A percentile compares a stretch with the other conserved stretches of the same genome.
Evolutionary conservation across 164 flowering plant species (phyloP).

Genomic region (Brasenia schreberi): DNA sequence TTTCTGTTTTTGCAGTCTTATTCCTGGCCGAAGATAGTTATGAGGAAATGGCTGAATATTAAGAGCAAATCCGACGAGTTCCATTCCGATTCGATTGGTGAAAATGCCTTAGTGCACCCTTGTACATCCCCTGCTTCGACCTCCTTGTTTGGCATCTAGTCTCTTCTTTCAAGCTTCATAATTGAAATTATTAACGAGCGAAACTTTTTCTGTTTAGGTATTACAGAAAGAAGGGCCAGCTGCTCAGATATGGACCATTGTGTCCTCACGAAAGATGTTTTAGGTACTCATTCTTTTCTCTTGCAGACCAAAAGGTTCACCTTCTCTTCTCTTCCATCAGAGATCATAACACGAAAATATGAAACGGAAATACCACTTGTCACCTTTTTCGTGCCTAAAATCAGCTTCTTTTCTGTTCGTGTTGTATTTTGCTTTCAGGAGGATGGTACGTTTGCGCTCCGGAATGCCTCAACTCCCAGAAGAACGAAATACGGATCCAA

Average conservation of each 20-base stretch:
- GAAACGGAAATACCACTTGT: too few species aligned
- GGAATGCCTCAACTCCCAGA: background rate
- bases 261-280: slow-evolving; percentile 3
- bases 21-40: slow-evolving; percentile 55
- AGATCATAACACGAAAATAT: too few species aligned
- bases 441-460: background rate
- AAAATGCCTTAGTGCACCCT: background rate
- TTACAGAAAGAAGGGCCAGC: slow-evolving; percentile 34
- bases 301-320: background rate
- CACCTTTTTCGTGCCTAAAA: too few species aligned
- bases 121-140: background rate
- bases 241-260: slow-evolving; percentile 41
- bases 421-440: background rate
- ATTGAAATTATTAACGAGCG: too few species aligned
- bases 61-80: slow-evolving; percentile 41
- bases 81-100: slow-evolving; percentile 27
- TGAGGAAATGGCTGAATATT: slow-evolving; percentile 60
- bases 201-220: background rate
- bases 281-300: background rate
- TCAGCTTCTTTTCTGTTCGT: too few species aligned
- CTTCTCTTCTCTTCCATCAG: background rate
- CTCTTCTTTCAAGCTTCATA: too few species aligned
- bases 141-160: background rate
- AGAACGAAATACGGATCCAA: background rate
- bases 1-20: background rate